Base-by-base conservation (phyloP, 441 rosid species). In the Biscutella laevigata region DNA sequence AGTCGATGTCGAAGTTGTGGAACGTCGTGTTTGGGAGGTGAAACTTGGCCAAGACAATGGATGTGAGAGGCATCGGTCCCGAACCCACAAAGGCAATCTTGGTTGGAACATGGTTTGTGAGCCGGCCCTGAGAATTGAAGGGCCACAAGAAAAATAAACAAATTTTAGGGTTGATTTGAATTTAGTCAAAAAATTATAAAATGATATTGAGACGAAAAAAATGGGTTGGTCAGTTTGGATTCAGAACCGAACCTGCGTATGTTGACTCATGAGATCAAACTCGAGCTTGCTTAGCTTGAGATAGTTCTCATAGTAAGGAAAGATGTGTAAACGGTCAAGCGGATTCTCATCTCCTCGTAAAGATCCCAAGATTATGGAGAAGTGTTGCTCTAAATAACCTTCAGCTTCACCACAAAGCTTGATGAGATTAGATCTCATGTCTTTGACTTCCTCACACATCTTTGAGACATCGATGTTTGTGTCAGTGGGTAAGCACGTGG, bases 41-140 rank as follows among this genome's bases (percentile, higher is more conserved):
- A 11, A 78, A 66, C 14, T 68, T 50, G 33, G 98, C 96, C 42
- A 91, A 55, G 9, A 88, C 84, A 22, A 91, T 78, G 5, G 98
- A 83, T 35, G 96, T 78, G 11, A 91, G 76, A 7, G 98, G 98
- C 29, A 91, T 77, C 13, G 96, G 96, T 29, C 98, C 96, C 0
- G 98, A 91, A 13, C 96, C 96, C 39, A 88, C 68, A 9, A 91
- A 91, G 39, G 96, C 96, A n/a, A 88, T 67, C 43, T 68, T 73
- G 66, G 6, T 33, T 0, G 92, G 92, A 13, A 58, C 70, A 53
- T 37, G 64, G 57, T 11, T 34, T 24, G 17, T 47, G 69, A n/a
- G n/a, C n/a, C n/a, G n/a, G n/a, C n/a, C n/a, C n/a, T n/a, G n/a
- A n/a, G n/a, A n/a, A n/a, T n/a, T n/a, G n/a, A n/a, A n/a, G n/a